Base-by-base conservation (phyloP, 1,139 yeast genomes). In the Magnusiomyces ingens region DNA sequence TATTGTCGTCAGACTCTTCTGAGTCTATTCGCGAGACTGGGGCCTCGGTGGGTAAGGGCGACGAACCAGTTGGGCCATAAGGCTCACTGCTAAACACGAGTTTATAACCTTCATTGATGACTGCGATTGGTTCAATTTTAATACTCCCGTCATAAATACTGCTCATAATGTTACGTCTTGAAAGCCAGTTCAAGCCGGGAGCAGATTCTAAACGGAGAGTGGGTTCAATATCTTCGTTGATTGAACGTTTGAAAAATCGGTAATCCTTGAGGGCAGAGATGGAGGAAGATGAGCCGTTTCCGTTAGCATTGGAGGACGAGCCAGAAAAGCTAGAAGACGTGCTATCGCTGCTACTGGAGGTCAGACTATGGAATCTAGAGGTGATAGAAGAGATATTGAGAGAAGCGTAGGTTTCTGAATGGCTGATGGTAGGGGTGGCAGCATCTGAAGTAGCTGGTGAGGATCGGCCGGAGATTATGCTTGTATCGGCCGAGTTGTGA, bases 81-180 rank as follows among this genome's bases (percentile, higher is more conserved):
- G 46, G 46, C 46, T 43, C 29, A 12, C 29, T 22, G 21, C 35
- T 19, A 11, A 40, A 19, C 5, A 40, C 19, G 3, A 52, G 45
- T 57, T 58, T 58, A 54, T 58, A 61, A 3, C 59, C 78, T 66
- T 89, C 96, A 62, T 88, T 89, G 40, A 85, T 78, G 0, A 93
- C 95, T 53, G 90, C 83, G 13, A 91, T 78, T 0, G 99, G 98
- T 68, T 90, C 96, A 44, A 93, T 83, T 13, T 82, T 77, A 6
- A 88, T 90, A 48, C 85, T 77, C 4, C 95, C 95, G 52, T 90
- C 96, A 44, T 85, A 76, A 59, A 91, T 76, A 38, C 84, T 78
- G 52, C 75, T 71, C 78, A 90, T 75, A 58, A 88, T 77, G 45
- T 81, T 75, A 61, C 83, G 75, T 57, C 79, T 74, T 43, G 75